Base-by-base conservation (phyloP, 768 basidiomycete genomes). In the Tephrocybe sp. region DNA sequence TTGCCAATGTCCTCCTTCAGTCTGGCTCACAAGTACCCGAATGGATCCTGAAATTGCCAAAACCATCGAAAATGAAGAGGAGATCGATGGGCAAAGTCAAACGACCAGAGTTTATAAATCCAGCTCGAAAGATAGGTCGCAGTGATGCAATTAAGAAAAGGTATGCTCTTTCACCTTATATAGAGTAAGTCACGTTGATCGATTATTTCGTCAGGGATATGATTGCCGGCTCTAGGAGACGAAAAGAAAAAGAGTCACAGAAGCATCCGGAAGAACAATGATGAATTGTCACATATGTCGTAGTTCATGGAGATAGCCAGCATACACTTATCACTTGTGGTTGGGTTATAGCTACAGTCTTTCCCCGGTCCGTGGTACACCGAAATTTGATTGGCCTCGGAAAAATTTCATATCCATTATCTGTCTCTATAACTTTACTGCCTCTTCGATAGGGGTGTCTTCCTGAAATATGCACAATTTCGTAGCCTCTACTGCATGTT, bases 21-120 rank as follows among this genome's bases (percentile, higher is more conserved):
- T 95, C 94, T 1, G 95, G 96, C 3, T 96, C 89, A 50, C 69
- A 78, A 2, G 94, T 97, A 0, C 92, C 95, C 1, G 90, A 93
- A 19, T 99, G 94, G 91, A 98, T 98, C 55, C 65, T 89, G n/a
- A 88, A 89, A 56, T 77, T 99, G n/a, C 89, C 89, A 18, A 94
- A 91, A 64, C 94, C 96, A 0, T 89, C 89, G 1, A 96, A 92
- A 69, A 77, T 93, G 75, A 87, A 89, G 69, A 85, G 88, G 54
- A 83, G 77, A 58, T 74, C 83, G 61, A 91, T 98, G 83, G 90
- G 90, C 49, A 92, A 88, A 69, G 74, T 84, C 6, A 87, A 90
- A 65, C 86, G 88, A 16, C 79, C 88, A 2, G 87, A 93, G 42
- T 75, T 70, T 5, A 84, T 92, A 43, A 89, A 89, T 57, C 72